These are phyloP conservation scores for Willaertia magna DNA, from an alignment of 208 protist genomes.

Conservation along the genomic window DNA sequence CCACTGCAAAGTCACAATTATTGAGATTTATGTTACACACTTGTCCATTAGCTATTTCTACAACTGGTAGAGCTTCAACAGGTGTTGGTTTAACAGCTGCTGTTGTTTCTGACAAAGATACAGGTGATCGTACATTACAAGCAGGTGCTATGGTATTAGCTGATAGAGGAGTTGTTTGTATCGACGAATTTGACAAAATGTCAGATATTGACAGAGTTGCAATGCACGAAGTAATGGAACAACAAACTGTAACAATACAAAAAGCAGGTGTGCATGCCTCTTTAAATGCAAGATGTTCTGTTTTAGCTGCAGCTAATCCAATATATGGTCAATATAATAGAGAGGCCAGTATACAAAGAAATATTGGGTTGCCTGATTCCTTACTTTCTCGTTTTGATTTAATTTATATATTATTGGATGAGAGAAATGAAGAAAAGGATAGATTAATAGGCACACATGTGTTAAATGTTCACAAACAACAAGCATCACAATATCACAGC, in stretches of 20 bases:
- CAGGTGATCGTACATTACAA: slow-evolving; percentile 83
- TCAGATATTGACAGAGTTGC: slow-evolving; percentile 79
- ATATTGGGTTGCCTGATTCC: slow-evolving; percentile 94
- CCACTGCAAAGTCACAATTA: slow-evolving; percentile 99
- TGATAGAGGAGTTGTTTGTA: slow-evolving; percentile 94
- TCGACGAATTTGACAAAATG: slow-evolving; percentile 99
- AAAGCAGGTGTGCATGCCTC: slow-evolving; percentile 99
- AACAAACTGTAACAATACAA: slow-evolving; percentile 98
- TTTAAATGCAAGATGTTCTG: slow-evolving; percentile 94
- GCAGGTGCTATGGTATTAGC: slow-evolving; percentile 99
- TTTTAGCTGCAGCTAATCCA: slow-evolving; percentile 98
- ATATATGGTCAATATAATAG: slow-evolving; percentile 94
- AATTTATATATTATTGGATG: slow-evolving; percentile 97
- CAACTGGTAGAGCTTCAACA: slow-evolving; percentile 88
- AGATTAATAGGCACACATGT: slow-evolving; percentile 83
- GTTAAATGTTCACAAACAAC: slow-evolving; percentile 70
- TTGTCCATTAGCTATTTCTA: slow-evolving; percentile 90
- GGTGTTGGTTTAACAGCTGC: slow-evolving; percentile 98
- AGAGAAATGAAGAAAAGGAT: slow-evolving; percentile 70
- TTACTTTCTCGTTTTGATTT: slow-evolving; percentile 99
- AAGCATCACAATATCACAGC: neutral
- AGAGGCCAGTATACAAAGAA: slow-evolving; percentile 69
- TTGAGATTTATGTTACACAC: slow-evolving; percentile 87
- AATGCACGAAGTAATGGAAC: slow-evolving; percentile 99
- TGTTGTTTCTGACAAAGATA: slow-evolving; percentile 89